Evolutionary conservation across 1,284 basidiomycete species (phyloP), one percentile per base, ranked within the genome.

Genomic region (Bjerkandera adusta): DNA sequence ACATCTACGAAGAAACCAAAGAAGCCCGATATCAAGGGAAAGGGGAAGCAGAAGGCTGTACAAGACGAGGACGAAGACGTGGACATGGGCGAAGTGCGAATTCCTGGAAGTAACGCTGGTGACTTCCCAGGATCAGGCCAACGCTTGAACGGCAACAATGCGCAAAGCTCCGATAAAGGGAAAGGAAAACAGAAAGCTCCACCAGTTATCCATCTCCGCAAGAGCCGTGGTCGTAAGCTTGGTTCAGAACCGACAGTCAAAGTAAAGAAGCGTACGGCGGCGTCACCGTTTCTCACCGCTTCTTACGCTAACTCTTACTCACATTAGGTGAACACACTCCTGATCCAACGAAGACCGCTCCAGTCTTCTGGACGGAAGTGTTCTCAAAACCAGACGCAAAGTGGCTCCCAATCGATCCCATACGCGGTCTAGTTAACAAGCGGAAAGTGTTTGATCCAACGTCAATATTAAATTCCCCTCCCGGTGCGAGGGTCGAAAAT

Each of bases 301-400:
- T 10, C 26, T 21, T 22, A 18, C 10, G 20, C 26, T 16, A 20
- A 20, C n/a, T 8, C 20, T 27, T n/a, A 24, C 26, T 8, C 20
- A 6, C n/a, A n/a, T n/a, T 27, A 38, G 36, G 48, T 24, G 57
- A 56, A 37, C 58, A 52, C 36, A 65, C 69, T 10, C 65, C 70
- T 33, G 76, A 85, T 63, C 83, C 83, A 30, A 68, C 66, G 18
- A 68, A 59, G 26, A 76, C 81, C n/a, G 88, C 94, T 1, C 97
- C 96, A 0, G 86, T 96, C 2, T 92, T 95, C 66, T 99, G 96
- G 97, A 92, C 91, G 1, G 97, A 99, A 66, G 91, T 97, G 0
- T 99, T 95, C 67, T 95, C 91, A 22, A 84, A 91, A 15, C 84
- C 94, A 1, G 94, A 97, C 67, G 84, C 81, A 36, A 83, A 85